Percentiles rank a stretch among this genome's conserved stretches.
Evolutionary conservation across 805 yeast genomes (phyloP).

Genomic region (Helenozyma rhizophorensis): DNA sequence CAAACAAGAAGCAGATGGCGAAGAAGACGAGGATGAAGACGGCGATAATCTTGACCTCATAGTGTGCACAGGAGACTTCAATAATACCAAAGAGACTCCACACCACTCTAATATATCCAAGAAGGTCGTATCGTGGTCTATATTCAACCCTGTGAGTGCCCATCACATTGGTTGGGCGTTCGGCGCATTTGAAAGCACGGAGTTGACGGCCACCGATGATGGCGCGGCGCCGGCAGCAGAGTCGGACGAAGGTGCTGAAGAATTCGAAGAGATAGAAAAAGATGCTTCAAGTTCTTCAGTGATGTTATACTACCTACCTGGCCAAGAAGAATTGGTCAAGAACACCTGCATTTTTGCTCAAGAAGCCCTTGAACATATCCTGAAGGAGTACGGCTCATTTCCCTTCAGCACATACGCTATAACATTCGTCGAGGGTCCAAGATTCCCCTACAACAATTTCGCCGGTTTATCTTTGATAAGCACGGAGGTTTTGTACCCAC

Average conservation of each 20-base stretch:
- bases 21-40: conserved; percentile 41
- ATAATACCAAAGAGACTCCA: conserved; percentile 62
- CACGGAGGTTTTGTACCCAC: conserved; percentile 63
- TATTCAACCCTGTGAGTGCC: conserved; percentile 83
- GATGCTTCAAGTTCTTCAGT: conserved; percentile 34
- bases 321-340: conserved; percentile 47
- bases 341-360: conserved; percentile 76
- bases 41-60: conserved; percentile 47
- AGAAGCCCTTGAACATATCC: conserved; percentile 76
- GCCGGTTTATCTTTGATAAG: conserved; percentile 67
- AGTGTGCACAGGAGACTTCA: conserved; percentile 69
- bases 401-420: conserved; percentile 83
- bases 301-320: conserved; percentile 60
- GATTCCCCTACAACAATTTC: conserved; percentile 43
- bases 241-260: conserved; percentile 29
- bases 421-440: conserved; percentile 52
- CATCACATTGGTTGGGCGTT: conserved; percentile 95
- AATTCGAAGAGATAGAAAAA: conserved; percentile 24
- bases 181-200: conserved; percentile 74
- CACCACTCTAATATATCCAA: conserved; percentile 73
- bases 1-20: conserved; percentile 24
- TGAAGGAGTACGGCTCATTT: conserved; percentile 87
- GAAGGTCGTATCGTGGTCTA: conserved; percentile 67
- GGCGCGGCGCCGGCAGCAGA: conserved; percentile 27
- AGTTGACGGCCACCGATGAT: conserved; percentile 42